These are phyloP conservation scores for Pyrenochaeta sp. DNA, from an alignment of 2,329 filamentous ascomycete species.

Conservation along the genomic window DNA sequence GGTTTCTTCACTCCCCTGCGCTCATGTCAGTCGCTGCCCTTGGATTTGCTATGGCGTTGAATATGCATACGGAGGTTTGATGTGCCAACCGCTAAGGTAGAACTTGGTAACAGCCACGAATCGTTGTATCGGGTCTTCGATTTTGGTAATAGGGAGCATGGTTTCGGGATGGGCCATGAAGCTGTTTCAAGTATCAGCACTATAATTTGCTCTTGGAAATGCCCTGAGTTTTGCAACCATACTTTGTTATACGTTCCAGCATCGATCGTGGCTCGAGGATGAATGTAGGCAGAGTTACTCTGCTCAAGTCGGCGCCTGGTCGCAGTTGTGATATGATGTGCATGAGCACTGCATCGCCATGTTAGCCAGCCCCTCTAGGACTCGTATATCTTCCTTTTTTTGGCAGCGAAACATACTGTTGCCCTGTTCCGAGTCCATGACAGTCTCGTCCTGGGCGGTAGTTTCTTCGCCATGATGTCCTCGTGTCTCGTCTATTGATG, in stretches of 20 bases:
- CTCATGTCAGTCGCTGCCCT: conserved; percentile 33
- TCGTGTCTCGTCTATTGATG: conserved; percentile 50
- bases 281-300: conserved; percentile 94
- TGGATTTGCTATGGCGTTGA: conserved; percentile 5
- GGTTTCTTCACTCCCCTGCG: conserved; percentile 95
- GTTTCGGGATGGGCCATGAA: conserved; percentile 99
- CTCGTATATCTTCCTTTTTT: background rate
- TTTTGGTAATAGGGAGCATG: conserved; percentile 83
- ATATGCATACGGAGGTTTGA: conserved; percentile 84
- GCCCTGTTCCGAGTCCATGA: conserved; percentile 91
- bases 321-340: conserved; percentile 98
- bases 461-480: conserved; percentile 47
- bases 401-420: conserved; percentile 73
- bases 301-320: conserved; percentile 91
- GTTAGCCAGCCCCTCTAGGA: conserved; percentile 21
- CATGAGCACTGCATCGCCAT: conserved; percentile 73
- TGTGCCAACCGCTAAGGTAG: conserved; percentile 98
- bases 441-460: conserved; percentile 71
- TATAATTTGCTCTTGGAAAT: no score
- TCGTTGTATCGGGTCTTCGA: conserved; percentile 87
- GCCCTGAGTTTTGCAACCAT: conserved; percentile 47
- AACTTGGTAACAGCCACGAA: conserved; percentile 98
- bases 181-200: conserved; percentile 59
- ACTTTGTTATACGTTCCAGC: conserved; percentile 99
- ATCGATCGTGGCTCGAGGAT: conserved; percentile 98